These are phyloP conservation scores for Barnettozyma siamensis DNA, from an alignment of 805 yeast genomes.

Conservation along the genomic window DNA sequence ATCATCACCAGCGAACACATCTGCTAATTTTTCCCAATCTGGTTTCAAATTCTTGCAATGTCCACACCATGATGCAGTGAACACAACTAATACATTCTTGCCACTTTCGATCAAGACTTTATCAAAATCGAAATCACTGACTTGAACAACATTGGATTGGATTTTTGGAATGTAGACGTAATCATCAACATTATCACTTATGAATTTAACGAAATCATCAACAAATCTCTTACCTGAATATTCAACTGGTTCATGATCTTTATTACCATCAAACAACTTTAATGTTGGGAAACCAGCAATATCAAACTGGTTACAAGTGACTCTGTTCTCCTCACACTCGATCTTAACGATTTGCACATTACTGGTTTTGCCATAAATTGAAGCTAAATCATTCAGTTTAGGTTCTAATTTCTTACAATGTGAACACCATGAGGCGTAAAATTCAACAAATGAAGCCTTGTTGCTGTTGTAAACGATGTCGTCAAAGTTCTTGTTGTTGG, in stretches of 20 bases:
- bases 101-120: conserved; percentile 27
- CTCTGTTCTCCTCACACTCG: conserved; percentile 87
- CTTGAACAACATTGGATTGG: conserved; percentile 22
- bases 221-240: conserved; percentile 67
- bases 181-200: conserved; percentile 37
- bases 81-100: conserved; percentile 22
- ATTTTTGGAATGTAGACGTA: conserved; percentile 24
- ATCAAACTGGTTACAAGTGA: conserved; percentile 56
- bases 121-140: conserved; percentile 30
- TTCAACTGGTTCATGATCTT: conserved; percentile 49
- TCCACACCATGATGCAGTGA: conserved; percentile 54
- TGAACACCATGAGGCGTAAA: conserved; percentile 97
- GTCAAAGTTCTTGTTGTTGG: conserved; percentile 46
- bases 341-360: conserved; percentile 76
- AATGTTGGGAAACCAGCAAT: conserved; percentile 92
- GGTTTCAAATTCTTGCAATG: conserved; percentile 47
- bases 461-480: conserved; percentile 51
- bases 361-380: conserved; percentile 43
- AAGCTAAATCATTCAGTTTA: conserved; percentile 78
- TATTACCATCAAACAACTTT: conserved; percentile 73
- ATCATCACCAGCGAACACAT: conserved; percentile 31
- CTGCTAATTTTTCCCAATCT: conserved; percentile 41
- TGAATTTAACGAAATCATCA: conserved; percentile 62
- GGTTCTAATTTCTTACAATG: conserved; percentile 92
- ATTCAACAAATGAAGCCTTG: conserved; percentile 75